Percentiles rank a stretch among this genome's conserved stretches.
These are phyloP conservation scores for Dendrocalamus sinicus DNA, from an alignment of 176 grass and related monocot genomes.

Conservation along the genomic window DNA sequence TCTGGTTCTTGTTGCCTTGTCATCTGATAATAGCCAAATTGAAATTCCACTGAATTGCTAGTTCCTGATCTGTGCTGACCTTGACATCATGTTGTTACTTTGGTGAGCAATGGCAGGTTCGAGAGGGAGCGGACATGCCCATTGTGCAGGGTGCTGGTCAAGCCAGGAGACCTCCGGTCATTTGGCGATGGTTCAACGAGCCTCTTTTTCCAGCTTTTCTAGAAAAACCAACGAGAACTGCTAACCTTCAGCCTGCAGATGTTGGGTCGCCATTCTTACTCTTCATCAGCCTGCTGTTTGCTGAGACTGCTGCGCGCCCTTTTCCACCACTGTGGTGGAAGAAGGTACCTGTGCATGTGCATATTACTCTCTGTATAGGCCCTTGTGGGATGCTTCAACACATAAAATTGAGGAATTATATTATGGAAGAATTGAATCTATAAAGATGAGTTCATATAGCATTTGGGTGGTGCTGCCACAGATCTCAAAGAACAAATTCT, in stretches of 20 bases:
- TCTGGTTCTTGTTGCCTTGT: slow-evolving; percentile 1
- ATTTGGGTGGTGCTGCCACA: neutral
- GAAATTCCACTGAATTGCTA: neutral
- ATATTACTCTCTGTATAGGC: slow-evolving; percentile 27
- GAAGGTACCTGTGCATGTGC: slow-evolving; percentile 12
- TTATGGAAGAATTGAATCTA: slow-evolving; percentile 20
- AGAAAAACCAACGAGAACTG: slow-evolving; percentile 28
- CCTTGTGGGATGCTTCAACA: slow-evolving; percentile 6
- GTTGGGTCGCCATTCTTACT: neutral
- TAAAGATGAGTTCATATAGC: neutral
- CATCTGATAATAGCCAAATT: neutral
- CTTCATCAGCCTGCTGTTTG: slow-evolving; percentile 29
- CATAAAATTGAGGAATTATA: neutral
- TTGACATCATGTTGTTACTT: neutral
- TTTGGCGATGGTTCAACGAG: slow-evolving; percentile 87
- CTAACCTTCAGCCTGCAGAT: slow-evolving; percentile 46
- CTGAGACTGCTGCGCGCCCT: neutral
- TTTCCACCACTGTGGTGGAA: neutral
- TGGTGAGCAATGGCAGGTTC: slow-evolving; percentile 57
- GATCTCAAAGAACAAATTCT: neutral
- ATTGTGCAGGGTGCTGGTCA: slow-evolving; percentile 81
- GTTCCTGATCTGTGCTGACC: neutral
- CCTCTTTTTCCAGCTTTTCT: slow-evolving; percentile 92
- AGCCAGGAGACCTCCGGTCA: slow-evolving; percentile 83
- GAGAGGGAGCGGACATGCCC: slow-evolving; percentile 97